Conservation (phyloP, 352 stramenopile genomes). For the Phytophthora pisi region DNA sequence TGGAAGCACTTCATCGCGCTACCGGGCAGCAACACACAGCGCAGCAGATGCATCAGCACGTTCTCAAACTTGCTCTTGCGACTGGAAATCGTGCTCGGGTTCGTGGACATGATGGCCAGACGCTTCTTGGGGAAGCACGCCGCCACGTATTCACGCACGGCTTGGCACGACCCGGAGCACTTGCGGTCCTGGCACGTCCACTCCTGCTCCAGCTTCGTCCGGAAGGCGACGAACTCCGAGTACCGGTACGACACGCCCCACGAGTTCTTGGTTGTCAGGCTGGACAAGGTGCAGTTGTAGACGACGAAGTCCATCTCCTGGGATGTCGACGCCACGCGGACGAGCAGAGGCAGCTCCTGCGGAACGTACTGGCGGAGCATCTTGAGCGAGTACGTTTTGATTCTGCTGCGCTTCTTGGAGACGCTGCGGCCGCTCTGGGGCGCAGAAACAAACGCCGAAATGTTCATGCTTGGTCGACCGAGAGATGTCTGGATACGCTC, state of each 20-base stretch:
- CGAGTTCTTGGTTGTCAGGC: slow-evolving; percentile 47
- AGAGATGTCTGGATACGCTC: neutral
- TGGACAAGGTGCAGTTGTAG: slow-evolving; percentile 59
- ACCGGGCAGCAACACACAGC: slow-evolving; percentile 64
- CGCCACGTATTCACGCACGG: slow-evolving; percentile 65
- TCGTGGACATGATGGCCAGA: slow-evolving; percentile 46
- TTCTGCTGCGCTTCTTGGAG: slow-evolving; percentile 30
- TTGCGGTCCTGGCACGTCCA: slow-evolving; percentile 62
- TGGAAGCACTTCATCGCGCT: slow-evolving; percentile 74
- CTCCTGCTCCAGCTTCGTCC: slow-evolving; percentile 48
- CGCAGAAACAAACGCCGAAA: slow-evolving; percentile 27
- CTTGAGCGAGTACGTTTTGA: slow-evolving; percentile 60
- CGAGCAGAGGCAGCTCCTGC: slow-evolving; percentile 53
- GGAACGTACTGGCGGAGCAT: slow-evolving; percentile 44
- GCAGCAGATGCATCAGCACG: slow-evolving; percentile 68
- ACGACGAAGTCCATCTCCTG: slow-evolving; percentile 47
- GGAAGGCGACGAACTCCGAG: slow-evolving; percentile 68
- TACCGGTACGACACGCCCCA: slow-evolving; percentile 68
- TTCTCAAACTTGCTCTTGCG: slow-evolving; percentile 67
- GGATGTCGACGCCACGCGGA: slow-evolving; percentile 45
- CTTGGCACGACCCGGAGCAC: slow-evolving; percentile 70
- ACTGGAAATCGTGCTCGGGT: slow-evolving; percentile 35
- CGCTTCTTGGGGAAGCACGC: slow-evolving; percentile 71
- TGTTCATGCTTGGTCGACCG: slow-evolving; percentile 23
- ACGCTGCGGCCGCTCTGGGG: slow-evolving; percentile 4